Evolutionary conservation across 306 rosid species (phyloP).

Genomic region (Betula pendula): DNA sequence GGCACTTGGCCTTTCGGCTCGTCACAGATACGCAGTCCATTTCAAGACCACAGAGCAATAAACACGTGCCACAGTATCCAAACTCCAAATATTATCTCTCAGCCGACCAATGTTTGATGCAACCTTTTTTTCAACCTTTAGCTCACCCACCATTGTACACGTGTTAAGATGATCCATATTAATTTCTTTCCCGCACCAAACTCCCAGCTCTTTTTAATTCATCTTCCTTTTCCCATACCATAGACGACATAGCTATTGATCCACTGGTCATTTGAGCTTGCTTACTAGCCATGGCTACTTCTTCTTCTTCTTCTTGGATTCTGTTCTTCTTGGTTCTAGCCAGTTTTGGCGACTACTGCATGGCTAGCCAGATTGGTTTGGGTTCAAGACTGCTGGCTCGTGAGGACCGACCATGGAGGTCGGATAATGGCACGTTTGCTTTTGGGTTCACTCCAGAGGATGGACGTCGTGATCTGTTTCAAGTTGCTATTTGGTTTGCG

Average conservation of each 20-base stretch:
- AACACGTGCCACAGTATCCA: conserved; percentile 34
- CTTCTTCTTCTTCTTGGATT: conserved; percentile 21
- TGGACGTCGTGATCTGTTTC: conserved; percentile 28
- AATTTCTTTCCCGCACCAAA: conserved; percentile 25
- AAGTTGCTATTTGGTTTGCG: conserved; percentile 78
- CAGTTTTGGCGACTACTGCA: conserved; percentile 26
- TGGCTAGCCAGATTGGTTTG: conserved; percentile 50
- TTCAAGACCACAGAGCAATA: conserved; percentile 23
- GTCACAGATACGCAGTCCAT: conserved; percentile 22
- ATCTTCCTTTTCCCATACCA: conserved; percentile 1
- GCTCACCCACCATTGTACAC: conserved; percentile 70
- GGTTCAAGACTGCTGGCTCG: conserved; percentile 65
- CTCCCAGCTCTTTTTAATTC: conserved; percentile 18
- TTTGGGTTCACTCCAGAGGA: conserved; percentile 66
- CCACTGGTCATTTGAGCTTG: conserved; percentile 4
- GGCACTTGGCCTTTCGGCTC: conserved; percentile 13
- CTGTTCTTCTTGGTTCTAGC: conserved; percentile 28
- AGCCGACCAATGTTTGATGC: conserved; percentile 57
- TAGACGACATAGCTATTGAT: neutral
- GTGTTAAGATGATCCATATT: conserved; percentile 26
- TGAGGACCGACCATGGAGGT: conserved; percentile 50
- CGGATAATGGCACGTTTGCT: conserved; percentile 84
- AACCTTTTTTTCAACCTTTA: conserved; percentile 62
- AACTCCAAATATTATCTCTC: conserved; percentile 19
- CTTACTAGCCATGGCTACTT: conserved; percentile 29